Base-by-base conservation (phyloP, 2,329 filamentous ascomycete species). In the Aspergillus sp. region DNA sequence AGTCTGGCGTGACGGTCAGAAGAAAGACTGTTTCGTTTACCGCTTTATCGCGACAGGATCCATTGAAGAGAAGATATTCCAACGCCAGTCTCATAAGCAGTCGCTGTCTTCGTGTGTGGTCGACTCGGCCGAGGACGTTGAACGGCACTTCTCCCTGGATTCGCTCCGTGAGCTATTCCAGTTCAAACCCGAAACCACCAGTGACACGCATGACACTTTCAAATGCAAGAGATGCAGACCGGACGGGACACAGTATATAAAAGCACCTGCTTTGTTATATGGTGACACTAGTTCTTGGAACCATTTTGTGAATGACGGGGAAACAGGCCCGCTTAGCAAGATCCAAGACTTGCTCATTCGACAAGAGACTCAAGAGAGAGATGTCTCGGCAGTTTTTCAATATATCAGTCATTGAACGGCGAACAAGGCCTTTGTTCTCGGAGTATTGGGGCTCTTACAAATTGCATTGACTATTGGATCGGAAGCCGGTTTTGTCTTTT, bases 221-320 rank as follows among this genome's bases (percentile, higher is more conserved):
- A 98, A 97, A 80, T 99, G 95, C 77, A 97, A 97, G 81, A 84
- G 95, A 46, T 99, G 95, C 77, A 91, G 90, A 71, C 89, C 91
- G 1, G 92, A 96, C 70, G 94, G 94, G 0, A 89, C 85, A 64
- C 95, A 99, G 78, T 87, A 86, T 65, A 86, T 97, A 72, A 98
- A 97, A 76, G 92, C 94, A 1, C 91, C 91, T 4, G 95, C 95
- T 1, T 94, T 98, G 89, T 81, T 99, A 63, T 99, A 99, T 73
- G 95, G 95, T 56, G 95, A 99, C 73, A 98, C 95, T 23, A 98
- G 93, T 78, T 94, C 92, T n/a, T 99, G 95, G 95, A 99, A 99
- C 72, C 95, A 99, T 77, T 96, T 97, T 79, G 86, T 90, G 48
- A 97, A 97, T 70, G 86, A 89, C 64, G 87, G 86, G 3, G 85